These are phyloP conservation scores for Pecoramyces ruminantium DNA, from an alignment of 192 early-diverging fungal species.

Conservation along the genomic window DNA sequence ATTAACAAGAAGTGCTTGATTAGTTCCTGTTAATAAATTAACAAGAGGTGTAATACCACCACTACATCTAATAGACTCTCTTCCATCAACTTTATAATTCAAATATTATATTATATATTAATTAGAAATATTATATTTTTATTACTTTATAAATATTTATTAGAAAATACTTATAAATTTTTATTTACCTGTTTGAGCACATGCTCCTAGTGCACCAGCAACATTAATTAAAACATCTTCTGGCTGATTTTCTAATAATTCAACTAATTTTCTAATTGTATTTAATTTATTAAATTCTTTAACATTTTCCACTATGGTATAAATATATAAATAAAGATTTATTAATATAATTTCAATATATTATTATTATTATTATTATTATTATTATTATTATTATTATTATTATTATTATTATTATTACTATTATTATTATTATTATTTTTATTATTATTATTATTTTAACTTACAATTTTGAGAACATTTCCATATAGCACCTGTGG, in stretches of 20 bases:
- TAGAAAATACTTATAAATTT: too few relatives aligned
- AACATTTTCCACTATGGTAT: slow-evolving; percentile 32
- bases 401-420: too few relatives aligned
- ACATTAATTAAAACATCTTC: slow-evolving; percentile 51
- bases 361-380: neutral
- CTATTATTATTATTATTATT: too few relatives aligned
- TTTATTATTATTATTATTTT: neutral
- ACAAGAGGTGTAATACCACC: slow-evolving; percentile 44
- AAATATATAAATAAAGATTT: neutral
- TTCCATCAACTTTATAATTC: slow-evolving; percentile 46
- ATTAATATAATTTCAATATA: too few relatives aligned
- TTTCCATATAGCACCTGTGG: slow-evolving; percentile 50
- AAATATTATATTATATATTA: too few relatives aligned
- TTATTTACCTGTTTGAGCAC: slow-evolving; percentile 41
- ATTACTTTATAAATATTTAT: too few relatives aligned
- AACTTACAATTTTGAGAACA: slow-evolving; percentile 39
- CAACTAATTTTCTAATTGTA: slow-evolving; percentile 46
- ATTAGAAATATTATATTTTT: too few relatives aligned
- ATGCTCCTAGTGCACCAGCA: slow-evolving; percentile 42
- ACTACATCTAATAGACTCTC: slow-evolving; percentile 30
- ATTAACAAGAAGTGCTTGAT: slow-evolving; percentile 37
- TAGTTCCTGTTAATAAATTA: slow-evolving; percentile 37
- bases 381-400: too few relatives aligned
- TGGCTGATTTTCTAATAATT: slow-evolving; percentile 47
- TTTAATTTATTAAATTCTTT: slow-evolving; percentile 41